Percentiles rank a stretch among this genome's conserved stretches.
Conservation (phyloP, 2,329 filamentous ascomycete genomes). For the Beauveria medogensis region DNA sequence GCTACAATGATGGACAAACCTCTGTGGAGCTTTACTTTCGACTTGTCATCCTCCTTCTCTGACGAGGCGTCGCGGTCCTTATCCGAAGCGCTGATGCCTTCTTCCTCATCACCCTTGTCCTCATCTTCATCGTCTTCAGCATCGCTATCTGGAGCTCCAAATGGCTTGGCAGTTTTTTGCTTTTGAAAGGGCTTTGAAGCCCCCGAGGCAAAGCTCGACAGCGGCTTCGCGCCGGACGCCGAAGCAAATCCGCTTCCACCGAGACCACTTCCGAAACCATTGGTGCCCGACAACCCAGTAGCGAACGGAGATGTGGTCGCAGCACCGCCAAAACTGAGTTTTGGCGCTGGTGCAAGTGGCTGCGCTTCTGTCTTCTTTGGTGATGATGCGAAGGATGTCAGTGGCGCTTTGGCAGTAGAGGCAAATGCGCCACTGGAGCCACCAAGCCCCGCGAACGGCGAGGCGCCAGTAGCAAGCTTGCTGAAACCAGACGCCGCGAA, state of each 20-base stretch:
- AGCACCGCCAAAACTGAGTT: conserved; percentile 40
- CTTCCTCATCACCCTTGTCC: conserved; percentile 31
- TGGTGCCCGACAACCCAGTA: conserved; percentile 30
- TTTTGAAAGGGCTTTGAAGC: conserved; percentile 40
- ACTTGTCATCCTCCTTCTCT: conserved; percentile 53
- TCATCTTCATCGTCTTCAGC: conserved; percentile 40
- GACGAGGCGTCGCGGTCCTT: conserved; percentile 39
- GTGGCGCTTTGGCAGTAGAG: conserved; percentile 29
- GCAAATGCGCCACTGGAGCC: conserved; percentile 42
- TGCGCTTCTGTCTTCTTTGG: conserved; percentile 20
- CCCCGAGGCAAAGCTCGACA: conserved; percentile 65
- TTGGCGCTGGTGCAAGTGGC: conserved; percentile 28
- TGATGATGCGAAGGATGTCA: conserved; percentile 26
- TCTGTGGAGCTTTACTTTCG: conserved; percentile 53
- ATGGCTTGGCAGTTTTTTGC: conserved; percentile 60
- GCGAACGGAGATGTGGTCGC: conserved; percentile 40
- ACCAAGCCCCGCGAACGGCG: conserved; percentile 54
- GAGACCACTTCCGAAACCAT: conserved; percentile 41
- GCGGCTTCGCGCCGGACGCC: conserved; percentile 33
- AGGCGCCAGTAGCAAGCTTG: conserved; percentile 54
- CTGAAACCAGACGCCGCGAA: conserved; percentile 64
- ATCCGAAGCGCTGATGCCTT: conserved; percentile 33
- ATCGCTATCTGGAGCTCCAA: conserved; percentile 67
- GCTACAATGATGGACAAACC: conserved; percentile 41
- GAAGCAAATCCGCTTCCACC: conserved; percentile 36